Conservation (phyloP, 164 flowering plant species). For the Paratinospora sagittata region DNA sequence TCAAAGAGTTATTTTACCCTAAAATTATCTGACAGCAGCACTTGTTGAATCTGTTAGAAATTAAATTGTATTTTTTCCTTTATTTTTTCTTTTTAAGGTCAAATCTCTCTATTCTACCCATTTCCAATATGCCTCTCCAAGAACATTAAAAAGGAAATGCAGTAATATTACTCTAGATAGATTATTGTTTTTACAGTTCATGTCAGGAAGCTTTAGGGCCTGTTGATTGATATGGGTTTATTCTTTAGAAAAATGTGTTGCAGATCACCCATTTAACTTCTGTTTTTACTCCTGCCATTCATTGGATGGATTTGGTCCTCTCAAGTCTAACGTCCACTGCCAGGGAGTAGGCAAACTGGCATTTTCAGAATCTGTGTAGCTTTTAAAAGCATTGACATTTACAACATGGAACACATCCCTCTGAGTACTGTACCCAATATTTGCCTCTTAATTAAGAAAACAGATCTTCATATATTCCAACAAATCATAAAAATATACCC, state of each 20-base stretch:
- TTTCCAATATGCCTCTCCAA: no score
- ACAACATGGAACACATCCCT: no score
- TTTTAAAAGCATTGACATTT: neutral
- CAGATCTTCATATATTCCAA: neutral
- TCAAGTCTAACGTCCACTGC: no score
- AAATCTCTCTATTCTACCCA: no score
- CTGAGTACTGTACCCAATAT: neutral
- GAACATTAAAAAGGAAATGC: neutral
- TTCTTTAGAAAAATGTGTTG: neutral
- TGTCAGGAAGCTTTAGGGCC: no score
- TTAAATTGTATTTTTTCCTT: no score
- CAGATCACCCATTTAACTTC: neutral
- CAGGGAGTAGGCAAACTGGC: neutral
- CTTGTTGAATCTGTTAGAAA: neutral
- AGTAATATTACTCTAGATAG: no score
- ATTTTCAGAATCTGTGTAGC: neutral
- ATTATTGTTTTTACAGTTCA: no score
- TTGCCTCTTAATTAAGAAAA: neutral
- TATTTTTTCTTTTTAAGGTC: no score
- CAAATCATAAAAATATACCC: neutral
- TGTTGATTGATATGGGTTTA: no score
- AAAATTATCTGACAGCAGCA: neutral
- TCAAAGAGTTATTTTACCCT: neutral
- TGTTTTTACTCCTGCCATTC: neutral
- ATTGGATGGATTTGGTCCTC: neutral